phyloP scores from a whole-genome alignment of 1,284 basidiomycete species.

The Naganishia sp. region DNA sequence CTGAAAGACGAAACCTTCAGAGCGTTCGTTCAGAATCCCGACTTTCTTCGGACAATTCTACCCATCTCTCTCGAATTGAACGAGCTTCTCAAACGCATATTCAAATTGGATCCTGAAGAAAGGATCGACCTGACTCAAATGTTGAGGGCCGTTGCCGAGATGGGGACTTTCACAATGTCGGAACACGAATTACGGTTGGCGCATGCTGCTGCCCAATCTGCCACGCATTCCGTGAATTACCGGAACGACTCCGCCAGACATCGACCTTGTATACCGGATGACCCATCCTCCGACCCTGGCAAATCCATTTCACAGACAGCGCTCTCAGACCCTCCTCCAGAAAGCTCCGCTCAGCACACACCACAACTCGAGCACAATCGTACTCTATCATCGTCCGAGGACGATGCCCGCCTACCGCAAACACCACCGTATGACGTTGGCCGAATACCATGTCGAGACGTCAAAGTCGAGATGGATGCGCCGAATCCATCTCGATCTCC shows the following conservation, averaged over 20 bases:
- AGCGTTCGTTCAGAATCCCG: constrained; percentile 65
- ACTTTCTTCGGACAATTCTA: constrained; percentile 69
- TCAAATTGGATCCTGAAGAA: constrained; percentile 61
- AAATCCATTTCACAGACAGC: too few relatives aligned
- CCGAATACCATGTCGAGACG: background rate
- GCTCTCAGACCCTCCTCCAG: too few relatives aligned
- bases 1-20: constrained; percentile 71
- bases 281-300: too few relatives aligned
- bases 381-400: constrained; percentile 35
- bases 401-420: constrained; percentile 10
- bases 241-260: background rate
- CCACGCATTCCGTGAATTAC: constrained; percentile 40
- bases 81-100: constrained; percentile 61
- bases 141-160: constrained; percentile 60
- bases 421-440: constrained; percentile 7
- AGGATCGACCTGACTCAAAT: constrained; percentile 65
- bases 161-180: constrained; percentile 69
- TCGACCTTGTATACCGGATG: background rate
- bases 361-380: constrained; percentile 50
- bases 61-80: constrained; percentile 61
- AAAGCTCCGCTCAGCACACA: constrained; percentile 41
- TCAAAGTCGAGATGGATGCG: background rate
- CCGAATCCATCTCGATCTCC: constrained; percentile 13
- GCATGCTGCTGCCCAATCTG: constrained; percentile 44
- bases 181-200: constrained; percentile 59